Percentiles rank a stretch among this genome's conserved stretches.
These are phyloP conservation scores for Cercophora scortea DNA, from an alignment of 495 filamentous ascomycete genomes.

Conservation along the genomic window DNA sequence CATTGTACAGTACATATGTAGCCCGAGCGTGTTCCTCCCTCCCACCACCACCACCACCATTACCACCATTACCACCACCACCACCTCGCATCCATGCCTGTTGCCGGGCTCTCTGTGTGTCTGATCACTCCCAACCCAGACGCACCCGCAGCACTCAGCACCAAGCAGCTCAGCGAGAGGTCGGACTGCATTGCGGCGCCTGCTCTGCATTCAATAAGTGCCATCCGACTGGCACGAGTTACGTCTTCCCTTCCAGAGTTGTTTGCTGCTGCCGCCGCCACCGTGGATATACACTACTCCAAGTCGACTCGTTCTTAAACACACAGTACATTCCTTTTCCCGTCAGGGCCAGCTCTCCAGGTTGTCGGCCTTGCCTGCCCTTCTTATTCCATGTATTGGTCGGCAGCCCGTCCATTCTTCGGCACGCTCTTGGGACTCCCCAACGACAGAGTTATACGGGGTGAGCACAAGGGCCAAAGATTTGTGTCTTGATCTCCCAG, in stretches of 20 bases:
- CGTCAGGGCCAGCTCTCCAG: not conserved
- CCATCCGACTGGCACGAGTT: no score
- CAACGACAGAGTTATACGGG: not conserved
- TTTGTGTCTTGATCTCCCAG: not conserved
- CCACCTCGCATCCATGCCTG: conserved; percentile 19
- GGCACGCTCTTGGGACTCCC: not conserved
- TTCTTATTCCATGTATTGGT: conserved; percentile 9
- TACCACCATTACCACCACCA: not conserved
- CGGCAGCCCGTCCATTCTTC: conserved; percentile 4
- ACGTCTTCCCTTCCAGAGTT: not conserved
- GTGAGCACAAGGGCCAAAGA: conserved; percentile 3
- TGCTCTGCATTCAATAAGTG: conserved; percentile 16
- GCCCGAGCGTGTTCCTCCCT: conserved; percentile 18
- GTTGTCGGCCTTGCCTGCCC: no score
- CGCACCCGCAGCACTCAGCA: no score
- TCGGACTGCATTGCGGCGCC: conserved; percentile 25
- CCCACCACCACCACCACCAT: not conserved
- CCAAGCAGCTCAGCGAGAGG: conserved; percentile 12
- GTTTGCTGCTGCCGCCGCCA: conserved; percentile 7
- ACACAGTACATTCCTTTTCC: not conserved
- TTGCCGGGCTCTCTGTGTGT: conserved; percentile 19
- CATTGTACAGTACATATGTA: conserved; percentile 17
- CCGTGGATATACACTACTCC: conserved; percentile 7
- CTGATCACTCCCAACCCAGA: conserved; percentile 22
- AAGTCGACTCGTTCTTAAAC: not conserved